Evolutionary conservation across 306 rosid species (phyloP).

Genomic region (Vicia villosa): DNA sequence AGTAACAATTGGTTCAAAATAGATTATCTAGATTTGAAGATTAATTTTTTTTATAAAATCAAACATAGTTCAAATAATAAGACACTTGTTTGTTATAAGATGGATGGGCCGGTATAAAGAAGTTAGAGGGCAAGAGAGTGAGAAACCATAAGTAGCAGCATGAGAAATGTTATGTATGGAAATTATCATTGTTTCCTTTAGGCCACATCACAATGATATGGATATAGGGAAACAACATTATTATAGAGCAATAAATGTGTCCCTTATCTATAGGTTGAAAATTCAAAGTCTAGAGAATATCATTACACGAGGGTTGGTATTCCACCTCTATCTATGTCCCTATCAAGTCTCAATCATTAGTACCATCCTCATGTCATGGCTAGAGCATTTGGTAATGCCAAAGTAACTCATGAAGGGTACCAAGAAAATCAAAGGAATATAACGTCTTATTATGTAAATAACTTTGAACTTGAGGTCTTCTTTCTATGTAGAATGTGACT

Average conservation of each 20-base stretch:
- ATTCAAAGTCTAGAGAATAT: neutral
- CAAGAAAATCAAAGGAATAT: neutral
- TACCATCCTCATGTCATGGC: neutral
- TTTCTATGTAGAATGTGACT: neutral
- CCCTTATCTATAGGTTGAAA: neutral
- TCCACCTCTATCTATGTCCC: slow-evolving; percentile 10
- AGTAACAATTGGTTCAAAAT: no score
- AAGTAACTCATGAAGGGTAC: neutral
- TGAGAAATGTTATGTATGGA: slow-evolving; percentile 18
- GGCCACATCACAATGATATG: slow-evolving; percentile 34
- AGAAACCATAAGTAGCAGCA: slow-evolving; percentile 32
- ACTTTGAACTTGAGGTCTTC: neutral
- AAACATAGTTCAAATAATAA: no score
- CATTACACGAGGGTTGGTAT: neutral
- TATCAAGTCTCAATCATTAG: neutral
- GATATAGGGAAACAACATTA: slow-evolving; percentile 23
- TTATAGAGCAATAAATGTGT: slow-evolving; percentile 9
- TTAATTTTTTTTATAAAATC: no score
- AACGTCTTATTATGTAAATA: neutral
- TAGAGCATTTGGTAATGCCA: neutral
- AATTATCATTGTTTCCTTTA: slow-evolving; percentile 26
- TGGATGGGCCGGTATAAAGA: no score
- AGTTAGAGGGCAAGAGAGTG: slow-evolving; percentile 33
- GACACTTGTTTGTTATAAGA: no score
- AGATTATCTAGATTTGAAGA: no score